Evolutionary conservation across 2,329 filamentous ascomycete species (phyloP).

Genomic region (Colletotrichum simmondsii): DNA sequence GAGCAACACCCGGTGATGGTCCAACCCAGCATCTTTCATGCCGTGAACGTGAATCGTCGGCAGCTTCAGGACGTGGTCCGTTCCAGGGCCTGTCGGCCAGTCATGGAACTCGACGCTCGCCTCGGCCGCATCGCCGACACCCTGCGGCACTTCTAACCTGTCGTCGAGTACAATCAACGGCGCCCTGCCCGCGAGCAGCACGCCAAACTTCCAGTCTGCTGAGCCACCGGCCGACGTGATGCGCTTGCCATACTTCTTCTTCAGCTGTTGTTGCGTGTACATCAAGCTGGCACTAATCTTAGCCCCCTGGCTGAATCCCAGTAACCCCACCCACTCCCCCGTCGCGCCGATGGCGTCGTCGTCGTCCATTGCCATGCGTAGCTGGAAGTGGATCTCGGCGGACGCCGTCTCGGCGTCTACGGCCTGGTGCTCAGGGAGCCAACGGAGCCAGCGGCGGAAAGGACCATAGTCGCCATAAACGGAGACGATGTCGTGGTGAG

Average conservation of each 20-base stretch:
- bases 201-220: conserved; percentile 65
- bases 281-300: conserved; percentile 70
- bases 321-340: conserved; percentile 68
- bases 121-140: conserved; percentile 42
- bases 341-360: conserved; percentile 62
- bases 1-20: conserved; percentile 66
- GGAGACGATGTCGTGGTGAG: conserved; percentile 70
- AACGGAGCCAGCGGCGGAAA: conserved; percentile 72
- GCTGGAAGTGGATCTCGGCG: conserved; percentile 50
- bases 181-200: conserved; percentile 70
- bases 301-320: conserved; percentile 76
- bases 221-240: conserved; percentile 42
- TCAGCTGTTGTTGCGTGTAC: conserved; percentile 68
- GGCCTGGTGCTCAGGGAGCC: conserved; percentile 66
- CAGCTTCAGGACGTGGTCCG: conserved; percentile 60
- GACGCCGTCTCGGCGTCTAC: conserved; percentile 58
- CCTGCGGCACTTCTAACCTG: conserved; percentile 37
- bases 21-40: conserved; percentile 66
- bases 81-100: conserved; percentile 51
- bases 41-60: conserved; percentile 79
- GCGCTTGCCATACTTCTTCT: conserved; percentile 45
- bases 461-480: conserved; percentile 76
- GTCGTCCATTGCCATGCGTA: conserved; percentile 59
- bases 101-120: conserved; percentile 51
- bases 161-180: conserved; percentile 66